Evolutionary conservation across 2,329 filamentous ascomycete species (phyloP), one percentile per base, ranked within the genome.

Genomic region (Nemania diffusa): DNA sequence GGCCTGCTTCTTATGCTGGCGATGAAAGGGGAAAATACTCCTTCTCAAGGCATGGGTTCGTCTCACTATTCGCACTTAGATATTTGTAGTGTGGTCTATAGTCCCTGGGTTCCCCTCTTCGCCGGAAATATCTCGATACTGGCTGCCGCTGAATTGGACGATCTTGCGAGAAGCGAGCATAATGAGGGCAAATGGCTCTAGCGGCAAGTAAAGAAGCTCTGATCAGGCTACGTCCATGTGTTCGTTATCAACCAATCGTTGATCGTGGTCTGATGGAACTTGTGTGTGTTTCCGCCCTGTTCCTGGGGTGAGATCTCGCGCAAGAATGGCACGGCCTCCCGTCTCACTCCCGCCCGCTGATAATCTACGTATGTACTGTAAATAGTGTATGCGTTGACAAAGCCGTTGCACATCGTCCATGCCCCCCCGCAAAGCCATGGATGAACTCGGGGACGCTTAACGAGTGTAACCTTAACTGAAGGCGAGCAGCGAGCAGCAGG

Each of bases 251-350:
- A 51, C 57, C 37, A 64, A 60, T 64, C 37, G 55, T 11, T 13
- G 34, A 5, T 7, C 22, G 26, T 17, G 27, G 27, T 53, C 24
- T 53, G 8, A 26, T 61, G 15, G 22, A 26, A 40, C 42, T 60
- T 51, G 55, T 44, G 50, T 40, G 46, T 52, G 34, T 46, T 56
- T 63, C 58, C 55, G 51, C 57, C 56, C 58, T 53, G 20, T 44
- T 44, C 58, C 58, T 44, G 52, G 55, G 50, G 46, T 42, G 42
- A 61, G 68, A 70, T 68, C 62, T 62, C 22, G 59, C 34, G 27
- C 62, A 61, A 61, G 58, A 65, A 55, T 70, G 52, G 68, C 65
- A 70, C 65, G 68, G 65, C 68, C 65, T 68, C 65, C 68, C 68
- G 68, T 69, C 64, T 64, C 67, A 58, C 64, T 67, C 67, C 64